These are phyloP conservation scores for Candida pseudoviswanathii DNA, from an alignment of 1,139 yeast genomes.

Conservation along the genomic window DNA sequence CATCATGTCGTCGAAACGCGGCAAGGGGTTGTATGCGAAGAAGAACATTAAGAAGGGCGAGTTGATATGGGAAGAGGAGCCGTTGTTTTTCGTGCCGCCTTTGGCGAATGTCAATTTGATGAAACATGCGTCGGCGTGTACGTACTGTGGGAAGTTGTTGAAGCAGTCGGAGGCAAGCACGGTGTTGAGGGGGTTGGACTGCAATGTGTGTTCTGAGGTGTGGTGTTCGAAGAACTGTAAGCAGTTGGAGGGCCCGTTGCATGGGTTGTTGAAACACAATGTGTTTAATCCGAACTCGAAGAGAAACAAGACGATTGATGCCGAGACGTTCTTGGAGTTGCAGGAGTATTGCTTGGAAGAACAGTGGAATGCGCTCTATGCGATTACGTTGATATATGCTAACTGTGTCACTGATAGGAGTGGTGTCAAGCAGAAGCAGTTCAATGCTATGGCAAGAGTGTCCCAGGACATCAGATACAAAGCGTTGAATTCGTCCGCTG, in stretches of 20 bases:
- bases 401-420: slow-evolving; percentile 47
- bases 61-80: slow-evolving; percentile 60
- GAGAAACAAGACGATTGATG: slow-evolving; percentile 36
- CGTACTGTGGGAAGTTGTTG: slow-evolving; percentile 72
- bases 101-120: slow-evolving; percentile 67
- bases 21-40: slow-evolving; percentile 54
- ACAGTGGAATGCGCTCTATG: slow-evolving; percentile 70
- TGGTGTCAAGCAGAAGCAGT: slow-evolving; percentile 44
- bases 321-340: slow-evolving; percentile 54
- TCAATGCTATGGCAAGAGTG: slow-evolving; percentile 67
- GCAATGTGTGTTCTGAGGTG: slow-evolving; percentile 64
- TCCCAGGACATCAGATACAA: slow-evolving; percentile 67
- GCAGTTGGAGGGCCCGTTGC: slow-evolving; percentile 52
- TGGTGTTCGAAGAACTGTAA: slow-evolving; percentile 78
- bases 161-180: slow-evolving; percentile 31
- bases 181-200: slow-evolving; percentile 60
- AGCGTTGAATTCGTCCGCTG: slow-evolving; percentile 61
- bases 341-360: slow-evolving; percentile 66
- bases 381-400: slow-evolving; percentile 62
- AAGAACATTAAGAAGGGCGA: slow-evolving; percentile 50
- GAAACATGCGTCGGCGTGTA: slow-evolving; percentile 71
- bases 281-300: slow-evolving; percentile 28
- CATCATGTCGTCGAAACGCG: slow-evolving; percentile 45
- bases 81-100: slow-evolving; percentile 71
- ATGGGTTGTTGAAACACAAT: slow-evolving; percentile 60